Evolutionary conservation across 495 filamentous ascomycete genomes (phyloP).

Genomic region (Podospora australis): DNA sequence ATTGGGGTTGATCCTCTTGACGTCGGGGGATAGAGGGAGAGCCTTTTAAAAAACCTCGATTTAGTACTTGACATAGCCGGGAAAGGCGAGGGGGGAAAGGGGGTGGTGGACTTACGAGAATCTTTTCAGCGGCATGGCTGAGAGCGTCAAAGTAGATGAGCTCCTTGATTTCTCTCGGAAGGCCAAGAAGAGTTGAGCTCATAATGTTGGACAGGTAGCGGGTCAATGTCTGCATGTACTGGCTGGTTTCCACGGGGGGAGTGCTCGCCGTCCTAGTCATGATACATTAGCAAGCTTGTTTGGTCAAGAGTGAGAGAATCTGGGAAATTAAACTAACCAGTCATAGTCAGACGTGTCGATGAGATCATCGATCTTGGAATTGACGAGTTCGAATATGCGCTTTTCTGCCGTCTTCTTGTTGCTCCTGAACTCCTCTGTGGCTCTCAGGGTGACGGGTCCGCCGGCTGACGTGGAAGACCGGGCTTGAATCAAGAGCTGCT

Average conservation of each 20-base stretch:
- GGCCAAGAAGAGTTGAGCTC: constrained; percentile 82
- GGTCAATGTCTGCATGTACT: constrained; percentile 91
- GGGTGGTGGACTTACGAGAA: constrained; percentile 51
- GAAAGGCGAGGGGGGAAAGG: constrained; percentile 2
- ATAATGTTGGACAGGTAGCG: constrained; percentile 94
- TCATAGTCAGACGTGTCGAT: constrained; percentile 96
- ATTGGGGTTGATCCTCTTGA: constrained; percentile 79
- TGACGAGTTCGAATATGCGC: constrained; percentile 96
- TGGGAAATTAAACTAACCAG: constrained; percentile 57
- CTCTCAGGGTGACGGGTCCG: constrained; percentile 64
- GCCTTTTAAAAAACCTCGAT: constrained; percentile 36
- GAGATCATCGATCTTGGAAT: constrained; percentile 96
- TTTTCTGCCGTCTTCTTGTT: constrained; percentile 96
- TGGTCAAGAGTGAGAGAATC: too few relatives aligned
- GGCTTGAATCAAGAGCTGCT: constrained; percentile 72
- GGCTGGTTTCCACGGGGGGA: constrained; percentile 63
- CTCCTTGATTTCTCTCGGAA: constrained; percentile 92
- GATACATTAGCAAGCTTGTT: constrained; percentile 3
- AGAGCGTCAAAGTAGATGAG: constrained; percentile 97
- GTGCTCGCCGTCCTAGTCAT: constrained; percentile 52
- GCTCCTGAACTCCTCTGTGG: constrained; percentile 76
- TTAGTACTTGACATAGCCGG: constrained; percentile 8
- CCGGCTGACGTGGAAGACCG: constrained; percentile 71
- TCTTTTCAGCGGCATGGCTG: constrained; percentile 79
- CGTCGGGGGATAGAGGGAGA: constrained; percentile 72